Evolutionary conservation across 177 flowering plant species (phyloP), one percentile per base, ranked within the genome.

Genomic region (Vitis hybrid): DNA sequence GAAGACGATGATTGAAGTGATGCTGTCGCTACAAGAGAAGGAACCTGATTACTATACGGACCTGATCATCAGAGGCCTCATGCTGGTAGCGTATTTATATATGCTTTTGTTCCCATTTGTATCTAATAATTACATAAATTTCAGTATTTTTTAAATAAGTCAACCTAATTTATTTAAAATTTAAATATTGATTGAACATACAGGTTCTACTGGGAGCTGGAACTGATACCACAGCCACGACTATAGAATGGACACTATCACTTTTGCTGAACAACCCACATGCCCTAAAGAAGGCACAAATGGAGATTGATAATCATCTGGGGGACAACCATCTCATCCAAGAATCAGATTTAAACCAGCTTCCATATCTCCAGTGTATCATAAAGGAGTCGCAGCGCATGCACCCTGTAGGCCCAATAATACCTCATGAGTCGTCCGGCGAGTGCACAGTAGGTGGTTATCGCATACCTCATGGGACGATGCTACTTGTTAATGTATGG

Each of bases 401-500:
- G 46, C 61, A 73, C 55, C 75, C 67, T 12, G 52, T 65, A 40
- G 60, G 32, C 0, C 75, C 71, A 40, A 65, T 61, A 15, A 55
- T 67, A 18, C 71, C 75, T 10, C 75, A 73, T 17, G 62, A 61
- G 17, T 46, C 75, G 1, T 73, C 75, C 1, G 56, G 35, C 14
- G 55, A 73, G 1, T 73, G 75, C 13, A 52, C 40, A 9, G 75
- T 72, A 15, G 65, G 65, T 0, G 75, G 75, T 4, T 72, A 66
- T 18, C 11, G n/a, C 52, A 54, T 72, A 3, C 62, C 75, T 1
- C 56, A 24, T 46, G 70, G 70, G 13, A 72, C 75, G 2, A 67
- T 54, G 75, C 57, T 73, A 60, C 71, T 66, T 2, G 71, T 73
- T 2, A 67, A 73, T 49, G 0, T 64, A n/a, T 63, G 67, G 74